Evolutionary conservation across 179 eudicot genomes (phyloP), one percentile per base, ranked within the genome.

Genomic region (Silene noctiflora): DNA sequence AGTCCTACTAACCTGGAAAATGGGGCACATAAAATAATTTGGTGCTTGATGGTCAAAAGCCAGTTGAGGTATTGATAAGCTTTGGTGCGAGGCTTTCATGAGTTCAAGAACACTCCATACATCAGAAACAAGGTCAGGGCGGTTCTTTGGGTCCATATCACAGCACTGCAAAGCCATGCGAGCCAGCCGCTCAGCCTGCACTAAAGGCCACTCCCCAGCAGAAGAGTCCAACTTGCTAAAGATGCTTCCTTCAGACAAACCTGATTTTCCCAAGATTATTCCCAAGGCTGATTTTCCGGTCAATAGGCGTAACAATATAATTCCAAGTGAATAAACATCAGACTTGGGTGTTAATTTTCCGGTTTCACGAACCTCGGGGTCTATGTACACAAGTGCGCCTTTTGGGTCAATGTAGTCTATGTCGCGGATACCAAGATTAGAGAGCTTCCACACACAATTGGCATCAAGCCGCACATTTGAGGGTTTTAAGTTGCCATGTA

Each of bases 181-280:
- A 77, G 92, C 96, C 81, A 94, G 81, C 81, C 88, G 97, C 79
- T 87, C 81, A 20, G 98, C 97, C 51, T 86, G 92, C 27, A 92
- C 83, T 81, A 89, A 89, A 4, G 98, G 97, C 98, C 98, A 94
- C 33, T 94, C 94, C 42, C 98, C 96, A 72, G 97, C 97, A 44
- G 88, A 86, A 42, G 85, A 82, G 76, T 94, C 98, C 76, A 94
- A 74, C 27, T 90, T 19, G 66, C 76, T 69, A 44, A 76, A 69
- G 62, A 94, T 81, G 73, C 75, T 81, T 48, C 85, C 94, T 3
- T 84, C 81, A 21, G 88, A 84, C 48, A 94, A 63, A 53, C 93
- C 94, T 80, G 66, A 74, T 72, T 82, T 84, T 22, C 83, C 87
- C 82, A 77, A 80, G 1, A 70, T 55, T 67, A 94, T 77, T 68